phyloP scores from a whole-genome alignment of 176 grass and related monocot species.

The Paspalum notatum region DNA sequence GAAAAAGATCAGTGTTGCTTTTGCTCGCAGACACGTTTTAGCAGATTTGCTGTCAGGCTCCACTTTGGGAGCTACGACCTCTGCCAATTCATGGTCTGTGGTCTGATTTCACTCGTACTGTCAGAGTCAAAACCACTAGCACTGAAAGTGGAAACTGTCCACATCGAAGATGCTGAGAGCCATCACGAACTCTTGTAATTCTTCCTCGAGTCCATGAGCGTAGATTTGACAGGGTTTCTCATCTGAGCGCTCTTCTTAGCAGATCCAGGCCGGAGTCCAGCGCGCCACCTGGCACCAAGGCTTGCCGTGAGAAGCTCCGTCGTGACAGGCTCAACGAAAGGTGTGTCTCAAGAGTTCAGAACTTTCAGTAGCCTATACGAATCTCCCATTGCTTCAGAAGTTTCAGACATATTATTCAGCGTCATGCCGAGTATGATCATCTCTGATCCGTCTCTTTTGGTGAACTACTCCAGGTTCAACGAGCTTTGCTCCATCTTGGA shows the following conservation, averaged over 20 bases:
- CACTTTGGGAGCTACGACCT: background rate
- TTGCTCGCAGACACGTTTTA: background rate
- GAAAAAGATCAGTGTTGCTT: background rate
- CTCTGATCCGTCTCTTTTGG: background rate
- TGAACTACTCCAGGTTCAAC: constrained; percentile 66
- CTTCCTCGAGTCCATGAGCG: background rate
- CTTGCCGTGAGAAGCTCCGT: constrained; percentile 92
- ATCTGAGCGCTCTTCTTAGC: background rate
- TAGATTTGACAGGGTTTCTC: background rate
- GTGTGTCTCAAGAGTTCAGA: constrained; percentile 26
- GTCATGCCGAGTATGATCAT: background rate
- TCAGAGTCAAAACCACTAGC: background rate
- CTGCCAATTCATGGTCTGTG: background rate
- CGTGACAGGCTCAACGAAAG: constrained; percentile 94
- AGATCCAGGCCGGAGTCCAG: constrained; percentile 82
- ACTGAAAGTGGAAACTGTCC: background rate
- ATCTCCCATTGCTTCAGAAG: background rate
- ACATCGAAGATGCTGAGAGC: background rate
- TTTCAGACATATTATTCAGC: background rate
- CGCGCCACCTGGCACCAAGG: constrained; percentile 80
- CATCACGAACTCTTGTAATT: constrained; percentile 5
- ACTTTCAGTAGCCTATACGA: background rate
- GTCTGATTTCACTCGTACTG: background rate
- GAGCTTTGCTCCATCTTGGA: constrained; percentile 89
- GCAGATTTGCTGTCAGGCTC: background rate